Percentiles rank a stretch among this genome's conserved stretches.
These are phyloP conservation scores for Globisporangium spiculum DNA, from an alignment of 352 stramenopile genomes.

Conservation along the genomic window DNA sequence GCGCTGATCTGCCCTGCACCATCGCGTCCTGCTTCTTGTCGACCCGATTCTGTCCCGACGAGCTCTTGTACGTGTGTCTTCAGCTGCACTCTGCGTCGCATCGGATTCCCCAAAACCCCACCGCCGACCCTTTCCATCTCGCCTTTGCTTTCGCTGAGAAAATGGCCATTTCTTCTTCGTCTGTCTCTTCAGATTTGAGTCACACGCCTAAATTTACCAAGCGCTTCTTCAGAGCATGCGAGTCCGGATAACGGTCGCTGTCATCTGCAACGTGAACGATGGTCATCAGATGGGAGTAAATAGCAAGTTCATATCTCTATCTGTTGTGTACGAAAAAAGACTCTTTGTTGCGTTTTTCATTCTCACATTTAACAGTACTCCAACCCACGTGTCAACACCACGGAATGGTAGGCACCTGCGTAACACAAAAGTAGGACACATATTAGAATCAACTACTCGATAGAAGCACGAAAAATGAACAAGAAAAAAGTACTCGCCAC, in stretches of 20 bases:
- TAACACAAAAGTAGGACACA: neutral
- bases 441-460: neutral
- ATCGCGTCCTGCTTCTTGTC: neutral
- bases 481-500: slow-evolving; percentile 36
- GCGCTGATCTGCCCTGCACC: neutral
- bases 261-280: neutral
- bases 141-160: slow-evolving; percentile 6
- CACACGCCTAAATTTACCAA: slow-evolving; percentile 15
- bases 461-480: neutral
- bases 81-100: neutral
- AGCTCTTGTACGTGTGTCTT: neutral
- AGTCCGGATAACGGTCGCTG: slow-evolving; percentile 1
- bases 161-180: slow-evolving; percentile 3
- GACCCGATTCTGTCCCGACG: neutral
- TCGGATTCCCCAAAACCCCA: neutral
- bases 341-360: neutral
- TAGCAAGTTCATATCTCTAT: slow-evolving; percentile 10
- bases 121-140: neutral
- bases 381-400: slow-evolving; percentile 48
- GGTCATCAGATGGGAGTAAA: neutral
- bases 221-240: neutral
- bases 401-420: slow-evolving; percentile 60
- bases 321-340: neutral
- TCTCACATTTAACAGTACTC: slow-evolving; percentile 36
- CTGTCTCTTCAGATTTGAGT: slow-evolving; percentile 1